Conservation (phyloP, 192 early-diverging fungal genomes). For the Gigaspora rosea region DNA sequence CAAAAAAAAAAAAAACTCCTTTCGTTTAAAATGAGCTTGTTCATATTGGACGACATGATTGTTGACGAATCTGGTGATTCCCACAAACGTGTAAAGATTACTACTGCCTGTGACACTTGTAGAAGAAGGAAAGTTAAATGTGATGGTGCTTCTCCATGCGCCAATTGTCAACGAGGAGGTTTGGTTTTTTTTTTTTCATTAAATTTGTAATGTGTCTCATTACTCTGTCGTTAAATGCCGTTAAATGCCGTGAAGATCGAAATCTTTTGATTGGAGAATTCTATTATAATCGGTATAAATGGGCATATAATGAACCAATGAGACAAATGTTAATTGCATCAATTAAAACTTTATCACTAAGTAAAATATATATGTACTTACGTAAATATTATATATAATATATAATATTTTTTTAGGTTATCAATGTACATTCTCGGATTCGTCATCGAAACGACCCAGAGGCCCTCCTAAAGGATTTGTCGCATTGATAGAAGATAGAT, state of each 20-base stretch:
- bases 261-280: too few relatives aligned
- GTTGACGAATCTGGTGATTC: constrained; percentile 25
- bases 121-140: constrained; percentile 49
- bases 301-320: too few relatives aligned
- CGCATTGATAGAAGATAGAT: constrained; percentile 60
- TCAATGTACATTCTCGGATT: constrained; percentile 27
- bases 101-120: constrained; percentile 46
- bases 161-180: constrained; percentile 36
- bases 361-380: too few relatives aligned
- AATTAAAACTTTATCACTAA: neutral
- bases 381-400: neutral
- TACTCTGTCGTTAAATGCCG: too few relatives aligned
- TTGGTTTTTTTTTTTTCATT: neutral
- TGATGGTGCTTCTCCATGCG: constrained; percentile 44
- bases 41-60: constrained; percentile 31
- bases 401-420: constrained; percentile 11
- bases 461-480: constrained; percentile 71
- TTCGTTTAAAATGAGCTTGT: neutral
- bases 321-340: neutral
- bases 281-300: too few relatives aligned
- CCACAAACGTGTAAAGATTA: constrained; percentile 46
- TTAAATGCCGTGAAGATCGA: too few relatives aligned
- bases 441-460: constrained; percentile 25
- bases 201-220: neutral
- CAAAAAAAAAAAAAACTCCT: neutral